Conservation (phyloP, 495 filamentous ascomycete genomes). For the Aspergillus asperescens region DNA sequence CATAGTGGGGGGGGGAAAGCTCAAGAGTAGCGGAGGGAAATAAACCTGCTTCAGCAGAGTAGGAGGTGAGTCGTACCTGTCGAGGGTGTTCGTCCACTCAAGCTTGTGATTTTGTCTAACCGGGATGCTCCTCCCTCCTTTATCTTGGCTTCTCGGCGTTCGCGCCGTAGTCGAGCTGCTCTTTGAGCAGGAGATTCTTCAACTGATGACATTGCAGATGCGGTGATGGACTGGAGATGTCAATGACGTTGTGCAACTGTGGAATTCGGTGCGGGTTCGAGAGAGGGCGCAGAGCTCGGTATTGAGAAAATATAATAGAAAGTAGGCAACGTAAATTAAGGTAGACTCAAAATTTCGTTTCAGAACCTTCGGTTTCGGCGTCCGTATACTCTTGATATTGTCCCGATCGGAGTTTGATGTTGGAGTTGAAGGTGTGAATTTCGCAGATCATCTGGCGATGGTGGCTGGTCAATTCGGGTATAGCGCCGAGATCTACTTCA, state of each 20-base stretch:
- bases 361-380: neutral
- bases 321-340: neutral
- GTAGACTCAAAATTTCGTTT: neutral
- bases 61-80: slow-evolving; percentile 26
- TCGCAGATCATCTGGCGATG: slow-evolving; percentile 6
- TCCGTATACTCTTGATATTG: neutral
- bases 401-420: neutral
- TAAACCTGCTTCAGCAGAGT: neutral
- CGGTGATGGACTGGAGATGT: neutral
- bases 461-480: slow-evolving; percentile 2
- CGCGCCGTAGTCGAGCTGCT: slow-evolving; percentile 79
- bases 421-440: neutral
- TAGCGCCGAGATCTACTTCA: neutral
- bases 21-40: neutral
- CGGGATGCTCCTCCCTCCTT: slow-evolving; percentile 71
- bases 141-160: slow-evolving; percentile 87
- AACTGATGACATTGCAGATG: slow-evolving; percentile 30
- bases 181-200: slow-evolving; percentile 56
- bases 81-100: slow-evolving; percentile 61
- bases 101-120: slow-evolving; percentile 77
- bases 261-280: neutral
- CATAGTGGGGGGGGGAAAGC: neutral
- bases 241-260: slow-evolving; percentile 9
- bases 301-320: neutral
- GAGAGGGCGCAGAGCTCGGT: neutral